Base-by-base conservation (phyloP, 2,329 filamentous ascomycete genomes). In the Neoarthrinium moseri region DNA sequence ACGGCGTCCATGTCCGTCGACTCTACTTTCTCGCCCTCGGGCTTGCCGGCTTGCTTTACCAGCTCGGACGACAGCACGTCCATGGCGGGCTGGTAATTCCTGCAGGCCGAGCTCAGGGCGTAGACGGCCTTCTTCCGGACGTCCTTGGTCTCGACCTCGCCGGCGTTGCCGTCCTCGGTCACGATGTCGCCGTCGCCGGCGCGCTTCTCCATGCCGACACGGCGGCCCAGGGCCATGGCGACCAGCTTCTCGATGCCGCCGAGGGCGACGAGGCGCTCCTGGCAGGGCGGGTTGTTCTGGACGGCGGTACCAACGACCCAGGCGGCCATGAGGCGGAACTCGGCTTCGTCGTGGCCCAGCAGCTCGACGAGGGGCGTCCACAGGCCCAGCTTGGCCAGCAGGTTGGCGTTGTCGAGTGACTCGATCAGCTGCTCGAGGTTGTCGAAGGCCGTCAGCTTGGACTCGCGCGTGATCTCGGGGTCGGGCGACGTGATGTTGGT, bases 251-350 rank as follows among this genome's bases (percentile, higher is more conserved):
- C 80, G 23, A 96, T 73, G 3, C 85, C 89, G 24, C 87, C 87
- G 51, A 77, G 67, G 27, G 74, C 75, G 21, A 80, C 54, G 45
- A 83, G 66, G 42, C 81, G 81, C 70, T 94, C 89, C 71, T 99
- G 94, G 41, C 82, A 84, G 63, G 86, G 86, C 56, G 80, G 78
- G 67, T 99, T 97, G 72, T 99, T 99, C 76, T 97, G 91, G 49
- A 99, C 94, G 8, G 94, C 92, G 5, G 91, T 96, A 41, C 89
- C 90, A 48, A 94, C 74, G 71, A 91, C 96, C 89, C 90, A 96
- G n/a, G 91, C 91, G 3, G 92, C 91, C 80, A 90, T 91, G 58
- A 77, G 83, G 53, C 91, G 77, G 60, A 96, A 73, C 52, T 94
- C 87, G 5, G 75, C 63, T 60, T 94, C 86, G 10, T 79, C 74